Evolutionary conservation across 306 rosid genomes (phyloP), one percentile per base, ranked within the genome.

Genomic region (Trifolium repens): DNA sequence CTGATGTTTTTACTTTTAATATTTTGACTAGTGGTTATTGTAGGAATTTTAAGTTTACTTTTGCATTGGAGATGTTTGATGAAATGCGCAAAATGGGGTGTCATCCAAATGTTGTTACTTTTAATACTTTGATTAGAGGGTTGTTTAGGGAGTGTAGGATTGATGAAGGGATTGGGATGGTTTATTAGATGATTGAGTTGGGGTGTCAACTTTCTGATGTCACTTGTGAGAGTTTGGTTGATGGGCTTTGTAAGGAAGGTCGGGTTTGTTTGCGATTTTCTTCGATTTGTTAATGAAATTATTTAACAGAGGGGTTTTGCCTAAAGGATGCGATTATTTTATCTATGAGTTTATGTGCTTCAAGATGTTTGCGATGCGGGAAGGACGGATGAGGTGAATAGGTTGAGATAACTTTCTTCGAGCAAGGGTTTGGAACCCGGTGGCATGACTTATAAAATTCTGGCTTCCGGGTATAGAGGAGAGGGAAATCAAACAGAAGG

Each of bases 21-120:
- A 93, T 93, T 77, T 89, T 93, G 97, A 83, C 91, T 34, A 93
- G 87, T 27, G 75, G 94, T 54, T 88, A 84, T 75, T 89, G 96
- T 75, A 85, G 93, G 9, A 89, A 87, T 78, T 88, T 77, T 5
- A 80, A 64, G 67, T 89, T 93, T 3, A 75, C 8, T 5, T 63
- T 76, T 69, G 98, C 97, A 9, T 73, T 93, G 83, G 91, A 89
- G 81, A 14, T 93, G 75, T 91, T 91, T 73, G 83, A 82, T 72
- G 92, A 88, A 81, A 93, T 93, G 94, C 81, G 87, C 78, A 85
- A 80, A 75, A 81, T 72, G 70, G 94, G 97, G n/a, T 85, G 97
- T 57, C 35, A 85, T 67, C 98, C 97, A 32, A 89, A 93, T 82
- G 97, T 89, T 75, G 97, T 93, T 47, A 93, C 96, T 77, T 93